phyloP scores from a whole-genome alignment of 805 yeast species.

The Cyberlindnera mrakii region DNA sequence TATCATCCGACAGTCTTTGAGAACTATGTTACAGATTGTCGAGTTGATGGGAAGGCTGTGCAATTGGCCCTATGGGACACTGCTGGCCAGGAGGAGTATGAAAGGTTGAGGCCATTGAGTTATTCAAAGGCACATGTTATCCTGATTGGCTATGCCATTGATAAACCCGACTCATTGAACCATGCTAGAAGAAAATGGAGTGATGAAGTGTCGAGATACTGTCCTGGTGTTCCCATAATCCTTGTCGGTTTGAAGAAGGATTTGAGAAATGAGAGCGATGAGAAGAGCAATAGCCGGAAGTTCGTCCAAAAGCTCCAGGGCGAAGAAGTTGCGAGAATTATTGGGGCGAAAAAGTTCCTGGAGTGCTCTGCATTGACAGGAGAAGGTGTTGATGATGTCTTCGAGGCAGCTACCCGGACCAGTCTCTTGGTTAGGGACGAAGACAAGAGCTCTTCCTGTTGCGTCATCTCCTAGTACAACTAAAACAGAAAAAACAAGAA shows the following conservation, averaged over 20 bases:
- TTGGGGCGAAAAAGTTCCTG: slow-evolving; percentile 78
- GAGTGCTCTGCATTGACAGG: slow-evolving; percentile 93
- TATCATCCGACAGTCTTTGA: slow-evolving; percentile 94
- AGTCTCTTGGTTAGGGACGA: slow-evolving; percentile 55
- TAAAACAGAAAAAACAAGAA: not conserved
- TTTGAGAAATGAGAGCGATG: slow-evolving; percentile 42
- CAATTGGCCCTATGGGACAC: slow-evolving; percentile 91
- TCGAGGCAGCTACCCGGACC: slow-evolving; percentile 85
- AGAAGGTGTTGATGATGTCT: slow-evolving; percentile 90
- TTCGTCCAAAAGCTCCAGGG: slow-evolving; percentile 54
- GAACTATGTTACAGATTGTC: slow-evolving; percentile 88
- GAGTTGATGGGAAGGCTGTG: slow-evolving; percentile 90
- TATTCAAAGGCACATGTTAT: slow-evolving; percentile 85
- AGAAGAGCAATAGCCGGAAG: slow-evolving; percentile 29
- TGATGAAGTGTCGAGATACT: slow-evolving; percentile 70
- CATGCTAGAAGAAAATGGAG: slow-evolving; percentile 87
- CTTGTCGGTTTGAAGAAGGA: slow-evolving; percentile 85
- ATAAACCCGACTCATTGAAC: slow-evolving; percentile 76
- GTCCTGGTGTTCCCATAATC: slow-evolving; percentile 74
- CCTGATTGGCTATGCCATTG: slow-evolving; percentile 78
- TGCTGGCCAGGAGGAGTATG: slow-evolving; percentile 96
- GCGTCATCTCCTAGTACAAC: slow-evolving; percentile 25
- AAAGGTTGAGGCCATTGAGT: slow-evolving; percentile 79
- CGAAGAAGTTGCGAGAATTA: slow-evolving; percentile 62
- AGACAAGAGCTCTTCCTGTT: slow-evolving; percentile 35